Evolutionary conservation across 306 rosid species (phyloP), one percentile per base, ranked within the genome.

Genomic region (Albizia julibrissin): DNA sequence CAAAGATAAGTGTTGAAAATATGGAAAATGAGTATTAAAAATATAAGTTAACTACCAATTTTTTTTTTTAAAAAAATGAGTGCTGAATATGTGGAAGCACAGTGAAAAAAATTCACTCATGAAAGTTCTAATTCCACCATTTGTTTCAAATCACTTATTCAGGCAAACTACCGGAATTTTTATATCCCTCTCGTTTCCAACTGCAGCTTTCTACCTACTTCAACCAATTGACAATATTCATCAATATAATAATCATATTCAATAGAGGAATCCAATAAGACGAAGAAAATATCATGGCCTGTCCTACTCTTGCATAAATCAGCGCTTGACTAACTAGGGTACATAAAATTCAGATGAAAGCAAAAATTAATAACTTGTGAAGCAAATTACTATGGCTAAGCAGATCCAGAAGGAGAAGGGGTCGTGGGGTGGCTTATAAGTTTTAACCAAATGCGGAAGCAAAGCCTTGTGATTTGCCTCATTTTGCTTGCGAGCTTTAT

Each of bases 401-500:
- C 44, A 66, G 42, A 31, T 66, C 5, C 21, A 50, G 27, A 50
- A 34, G n/a, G 18, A 14, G 69, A 13, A 68, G 27, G 49, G 84
- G 74, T 71, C 2, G 71, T 8, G 71, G 21, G 12, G 10, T 66
- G 71, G 4, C 39, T 33, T 33, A 66, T 31, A 33, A 33, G 34
- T 33, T 3, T 3, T 33, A 33, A 66, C 71, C 44, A 66, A 66
- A 31, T 24, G 71, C 21, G 71, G 42, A 7, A 44, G 71, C 44
- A 66, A 6, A 16, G 71, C 71, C n/a, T 34, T 31, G 44, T 66
- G 71, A 33, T 16, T 33, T 31, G 44, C 71, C 71, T 66, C 71
- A 33, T 66, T 66, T 43, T 31, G 71, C 71, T 66, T 66, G 37
- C 71, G 71, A 15, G 71, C 71, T 15, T 18, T 66, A 31, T 66